Evolutionary conservation across 768 basidiomycete species (phyloP), one percentile per base, ranked within the genome.

Genomic region (Macrolepiota fuliginosa): DNA sequence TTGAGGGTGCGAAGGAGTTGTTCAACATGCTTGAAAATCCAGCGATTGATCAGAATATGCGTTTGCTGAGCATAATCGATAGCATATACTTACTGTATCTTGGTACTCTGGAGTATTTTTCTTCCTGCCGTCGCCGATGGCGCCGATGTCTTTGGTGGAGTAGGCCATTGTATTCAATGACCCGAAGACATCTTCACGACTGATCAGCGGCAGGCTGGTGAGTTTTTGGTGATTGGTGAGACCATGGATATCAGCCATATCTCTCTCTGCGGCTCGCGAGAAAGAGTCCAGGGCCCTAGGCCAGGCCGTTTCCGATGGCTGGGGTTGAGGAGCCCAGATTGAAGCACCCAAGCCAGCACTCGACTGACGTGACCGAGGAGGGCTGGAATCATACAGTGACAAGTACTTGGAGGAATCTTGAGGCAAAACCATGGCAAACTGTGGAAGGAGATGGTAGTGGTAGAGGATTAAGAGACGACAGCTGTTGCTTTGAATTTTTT

Each of bases 321-420:
- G 89, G 3, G 90, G 88, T 69, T 88, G 89, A 7, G 91, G 91
- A 0, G 91, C 91, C 91, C 91, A 93, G 64, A 93, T 92, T 54
- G 90, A 91, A 13, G 79, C 80, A 59, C 77, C 67, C 51, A 79
- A 76, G 6, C 79, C 78, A 35, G 52, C 52, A 40, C 76, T 68
- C 12, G 72, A 69, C 61, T 76, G 77, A 25, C 82, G 76, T 35
- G 73, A 66, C 66, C 77, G 79, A 60, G 65, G 53, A 62, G 71
- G 75, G 54, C 78, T 76, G 39, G 77, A 78, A 66, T 71, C 77
- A 61, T 73, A 71, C 51, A 81, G 74, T 54, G 79, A 76, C 53
- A 73, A 70, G 49, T 76, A 73, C 58, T 74, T 71, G 42, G 71
- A 66, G 56, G 64, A 68, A 55, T 77, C 71, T 63, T 71, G 65